phyloP scores from a whole-genome alignment of 371 early-diverging fungal species.

The Mucor racemosus region DNA sequence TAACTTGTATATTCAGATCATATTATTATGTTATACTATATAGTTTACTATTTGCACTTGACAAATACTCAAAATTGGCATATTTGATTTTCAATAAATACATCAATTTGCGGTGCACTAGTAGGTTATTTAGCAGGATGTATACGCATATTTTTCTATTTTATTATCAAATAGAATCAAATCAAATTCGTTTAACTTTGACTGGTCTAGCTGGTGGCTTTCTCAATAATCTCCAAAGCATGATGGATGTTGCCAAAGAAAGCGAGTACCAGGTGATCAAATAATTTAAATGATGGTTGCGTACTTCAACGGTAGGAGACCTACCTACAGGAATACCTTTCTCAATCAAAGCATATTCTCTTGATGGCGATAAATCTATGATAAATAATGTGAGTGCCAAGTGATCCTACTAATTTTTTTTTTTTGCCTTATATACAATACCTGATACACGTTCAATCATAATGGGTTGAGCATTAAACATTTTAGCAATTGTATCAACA shows the following conservation, averaged over 20 bases:
- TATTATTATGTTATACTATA: too few species aligned
- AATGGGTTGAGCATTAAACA: conserved; percentile 67
- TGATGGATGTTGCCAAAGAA: conserved; percentile 68
- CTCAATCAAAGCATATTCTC: conserved; percentile 55
- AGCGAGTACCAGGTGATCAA: conserved; percentile 87
- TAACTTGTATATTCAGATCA: too few species aligned
- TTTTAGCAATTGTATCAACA: conserved; percentile 74
- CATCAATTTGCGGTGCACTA: too few species aligned
- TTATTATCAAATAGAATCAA: too few species aligned
- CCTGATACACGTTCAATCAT: conserved; percentile 76
- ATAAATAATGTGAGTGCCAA: neutral
- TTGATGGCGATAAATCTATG: conserved; percentile 40
- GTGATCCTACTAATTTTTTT: too few species aligned
- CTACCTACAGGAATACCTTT: conserved; percentile 77
- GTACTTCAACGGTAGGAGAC: conserved; percentile 71
- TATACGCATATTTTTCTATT: too few species aligned
- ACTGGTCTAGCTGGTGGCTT: conserved; percentile 44
- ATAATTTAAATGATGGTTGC: conserved; percentile 88
- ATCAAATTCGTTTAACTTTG: conserved; percentile 33
- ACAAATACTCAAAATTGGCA: too few species aligned
- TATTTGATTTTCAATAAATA: too few species aligned
- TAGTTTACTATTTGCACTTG: too few species aligned
- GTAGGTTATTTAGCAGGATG: too few species aligned
- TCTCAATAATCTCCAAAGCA: conserved; percentile 64
- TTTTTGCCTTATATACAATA: conserved; percentile 20